Evolutionary conservation across 2,329 filamentous ascomycete genomes (phyloP).

Genomic region (Fonsecaea pedrosoi): DNA sequence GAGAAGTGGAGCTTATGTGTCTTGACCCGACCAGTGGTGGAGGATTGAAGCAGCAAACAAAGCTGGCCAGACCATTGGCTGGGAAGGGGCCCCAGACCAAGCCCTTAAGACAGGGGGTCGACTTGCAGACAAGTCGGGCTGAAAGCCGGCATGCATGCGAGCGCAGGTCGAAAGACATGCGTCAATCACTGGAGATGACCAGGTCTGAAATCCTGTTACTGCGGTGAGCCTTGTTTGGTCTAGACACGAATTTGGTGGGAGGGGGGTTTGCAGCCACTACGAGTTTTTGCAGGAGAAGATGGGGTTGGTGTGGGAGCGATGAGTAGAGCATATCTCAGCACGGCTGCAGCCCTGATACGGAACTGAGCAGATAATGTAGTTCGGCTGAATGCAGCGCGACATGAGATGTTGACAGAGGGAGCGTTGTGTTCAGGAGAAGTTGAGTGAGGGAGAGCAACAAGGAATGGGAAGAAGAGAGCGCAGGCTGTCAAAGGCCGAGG

Average conservation of each 20-base stretch:
- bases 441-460: not conserved
- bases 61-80: constrained; percentile 18
- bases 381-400: constrained; percentile 22
- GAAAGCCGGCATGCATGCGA: constrained; percentile 2
- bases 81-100: constrained; percentile 7
- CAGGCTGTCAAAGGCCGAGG: not conserved
- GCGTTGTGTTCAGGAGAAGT: constrained; percentile 24
- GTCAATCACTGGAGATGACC: constrained; percentile 3
- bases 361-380: not conserved
- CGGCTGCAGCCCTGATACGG: constrained; percentile 1
- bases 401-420: constrained; percentile 2
- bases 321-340: constrained; percentile 15
- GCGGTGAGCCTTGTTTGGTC: constrained; percentile 3
- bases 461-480: not conserved
- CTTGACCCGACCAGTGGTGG: constrained; percentile 18
- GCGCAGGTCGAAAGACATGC: constrained; percentile 7
- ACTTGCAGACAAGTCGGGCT: not conserved
- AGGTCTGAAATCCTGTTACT: not conserved
- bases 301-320: not conserved
- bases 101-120: constrained; percentile 19
- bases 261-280: not conserved
- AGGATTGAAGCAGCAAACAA: constrained; percentile 26
- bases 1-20: constrained; percentile 12
- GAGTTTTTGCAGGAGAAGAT: not conserved
- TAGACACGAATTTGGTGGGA: constrained; percentile 5